Base-by-base conservation (phyloP, 768 basidiomycete genomes). In the Boletus huronensis region DNA sequence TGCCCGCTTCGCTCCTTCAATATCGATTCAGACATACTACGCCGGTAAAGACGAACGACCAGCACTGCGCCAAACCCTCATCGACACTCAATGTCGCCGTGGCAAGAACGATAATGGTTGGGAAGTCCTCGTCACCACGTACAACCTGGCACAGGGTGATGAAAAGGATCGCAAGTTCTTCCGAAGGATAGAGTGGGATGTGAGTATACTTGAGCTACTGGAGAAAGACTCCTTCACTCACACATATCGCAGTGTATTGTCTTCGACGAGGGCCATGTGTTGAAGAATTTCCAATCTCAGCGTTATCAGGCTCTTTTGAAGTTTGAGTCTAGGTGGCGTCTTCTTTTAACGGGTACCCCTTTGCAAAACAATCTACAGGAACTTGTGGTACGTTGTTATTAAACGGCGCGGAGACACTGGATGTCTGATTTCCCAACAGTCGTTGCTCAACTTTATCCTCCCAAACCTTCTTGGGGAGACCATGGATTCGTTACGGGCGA, bases 211-310 rank as follows among this genome's bases (percentile, higher is more conserved):
- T 8, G 19, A 39, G 25, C 5, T 41, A 16, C 6, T 14, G 14
- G 21, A 29, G 19, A 13, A 16, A 41, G 16, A 7, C 25, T 8
- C 3, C 14, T 14, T 21, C 9, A 31, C 40, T 67, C 32, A 58
- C 39, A 1, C 14, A 39, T 26, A 16, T 49, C 10, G 43, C 61
- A 98, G 96, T 88, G 85, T 31, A 93, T 91, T 62, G 85, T 98
- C 45, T 98, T 90, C 63, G 97, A 99, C 65, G 97, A 99, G 70
- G 97, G 97, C 2, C 97, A 99, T 67, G 85, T 94, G 48, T 77
- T 99, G 58, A 99, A 99, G 76, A 99, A 98, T 67, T 95, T 91
- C 71, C 89, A 95, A 60, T 96, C 93, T n/a, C 93, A 97, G 64
- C 88, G 95, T 21, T 98, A 99, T 69, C 86, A 90, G 66, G 82